Evolutionary conservation across 2,329 filamentous ascomycete species (phyloP).

Genomic region (Monilinia laxa): DNA sequence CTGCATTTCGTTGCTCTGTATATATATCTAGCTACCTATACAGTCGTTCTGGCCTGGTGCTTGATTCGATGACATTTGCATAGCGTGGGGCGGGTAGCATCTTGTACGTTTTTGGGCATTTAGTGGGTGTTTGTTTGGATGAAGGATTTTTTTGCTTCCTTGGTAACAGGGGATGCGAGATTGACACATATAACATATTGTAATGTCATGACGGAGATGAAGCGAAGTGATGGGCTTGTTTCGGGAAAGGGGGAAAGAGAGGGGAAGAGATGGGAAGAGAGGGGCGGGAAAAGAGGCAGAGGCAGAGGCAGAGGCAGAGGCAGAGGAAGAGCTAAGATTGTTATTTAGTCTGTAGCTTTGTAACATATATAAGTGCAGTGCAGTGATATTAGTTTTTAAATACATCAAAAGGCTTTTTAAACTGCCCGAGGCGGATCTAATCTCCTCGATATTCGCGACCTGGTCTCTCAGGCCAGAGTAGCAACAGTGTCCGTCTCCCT

Average conservation of each 20-base stretch:
- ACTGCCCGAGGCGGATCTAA: background rate
- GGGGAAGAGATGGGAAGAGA: background rate
- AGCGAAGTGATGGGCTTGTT: too few species aligned
- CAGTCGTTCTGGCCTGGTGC: constrained; percentile 24
- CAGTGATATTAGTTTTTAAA: background rate
- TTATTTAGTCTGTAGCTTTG: constrained; percentile 1
- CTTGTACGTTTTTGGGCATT: constrained; percentile 4
- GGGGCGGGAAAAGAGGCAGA: background rate
- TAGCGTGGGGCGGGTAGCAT: constrained; percentile 19
- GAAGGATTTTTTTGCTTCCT: constrained; percentile 3
- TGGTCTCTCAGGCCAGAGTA: too few species aligned
- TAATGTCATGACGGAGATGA: background rate
- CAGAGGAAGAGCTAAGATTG: background rate
- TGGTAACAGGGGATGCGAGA: background rate
- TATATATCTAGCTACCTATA: constrained; percentile 5
- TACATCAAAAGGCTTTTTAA: background rate
- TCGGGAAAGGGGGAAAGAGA: too few species aligned
- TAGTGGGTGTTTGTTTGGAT: background rate
- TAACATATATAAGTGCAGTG: background rate
- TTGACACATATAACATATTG: constrained; percentile 10
- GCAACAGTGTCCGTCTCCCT: too few species aligned
- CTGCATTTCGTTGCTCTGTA: constrained; percentile 12
- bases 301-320: background rate
- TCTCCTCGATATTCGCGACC: too few species aligned
- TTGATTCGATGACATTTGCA: constrained; percentile 22